Percentiles rank a stretch among this genome's conserved stretches.
phyloP scores from a whole-genome alignment of 495 filamentous ascomycete species.

The Aspergillus sclerotioniger region DNA sequence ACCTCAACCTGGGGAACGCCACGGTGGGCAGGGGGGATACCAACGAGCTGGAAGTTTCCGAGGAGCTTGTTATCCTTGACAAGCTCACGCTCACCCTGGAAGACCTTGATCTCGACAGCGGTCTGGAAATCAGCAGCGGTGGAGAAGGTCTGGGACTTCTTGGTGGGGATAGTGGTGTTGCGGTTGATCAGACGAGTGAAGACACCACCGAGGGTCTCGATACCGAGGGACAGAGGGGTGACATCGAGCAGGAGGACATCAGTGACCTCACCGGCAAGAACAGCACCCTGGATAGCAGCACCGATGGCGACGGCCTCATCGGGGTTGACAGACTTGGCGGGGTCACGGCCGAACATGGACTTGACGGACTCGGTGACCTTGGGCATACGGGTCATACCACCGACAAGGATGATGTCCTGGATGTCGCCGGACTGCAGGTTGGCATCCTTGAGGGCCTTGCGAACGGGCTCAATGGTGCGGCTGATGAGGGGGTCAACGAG shows the following conservation, averaged over 20 bases:
- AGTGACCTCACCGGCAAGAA: slow-evolving; percentile 94
- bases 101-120: slow-evolving; percentile 99
- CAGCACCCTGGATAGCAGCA: slow-evolving; percentile 96
- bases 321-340: slow-evolving; percentile 98
- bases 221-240: slow-evolving; percentile 96
- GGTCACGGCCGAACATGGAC: slow-evolving; percentile 95
- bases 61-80: slow-evolving; percentile 99
- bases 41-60: slow-evolving; percentile 99
- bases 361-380: slow-evolving; percentile 98
- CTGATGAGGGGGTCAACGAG: slow-evolving; percentile 90
- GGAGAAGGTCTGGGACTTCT: slow-evolving; percentile 99
- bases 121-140: slow-evolving; percentile 99
- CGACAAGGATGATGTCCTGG: slow-evolving; percentile 97
- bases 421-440: slow-evolving; percentile 91
- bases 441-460: slow-evolving; percentile 97
- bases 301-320: slow-evolving; percentile 99
- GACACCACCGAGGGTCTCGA: slow-evolving; percentile 98
- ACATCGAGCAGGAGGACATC: slow-evolving; percentile 96
- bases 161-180: slow-evolving; percentile 99
- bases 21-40: slow-evolving; percentile 95
- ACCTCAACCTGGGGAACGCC: slow-evolving; percentile 98
- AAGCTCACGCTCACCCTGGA: slow-evolving; percentile 99
- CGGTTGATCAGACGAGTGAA: slow-evolving; percentile 99
- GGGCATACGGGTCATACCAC: slow-evolving; percentile 99
- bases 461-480: slow-evolving; percentile 85